Evolutionary conservation across 306 rosid species (phyloP).

Genomic region (Bauhinia variegata): DNA sequence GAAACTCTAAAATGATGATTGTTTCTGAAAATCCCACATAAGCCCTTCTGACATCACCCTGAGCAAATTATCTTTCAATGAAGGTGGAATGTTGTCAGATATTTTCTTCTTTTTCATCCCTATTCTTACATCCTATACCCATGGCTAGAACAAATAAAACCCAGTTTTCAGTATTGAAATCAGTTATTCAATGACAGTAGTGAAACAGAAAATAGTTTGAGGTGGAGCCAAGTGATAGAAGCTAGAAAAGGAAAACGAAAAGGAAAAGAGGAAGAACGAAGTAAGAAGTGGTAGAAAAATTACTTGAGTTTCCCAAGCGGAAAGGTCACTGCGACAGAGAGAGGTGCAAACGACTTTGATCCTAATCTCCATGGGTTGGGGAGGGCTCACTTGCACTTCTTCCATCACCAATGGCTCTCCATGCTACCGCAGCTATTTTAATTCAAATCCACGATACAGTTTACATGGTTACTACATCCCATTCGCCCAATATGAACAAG

Average conservation of each 20-base stretch:
- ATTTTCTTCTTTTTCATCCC: too few relatives aligned
- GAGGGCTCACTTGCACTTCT: constrained; percentile 78
- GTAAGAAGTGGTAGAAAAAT: background rate
- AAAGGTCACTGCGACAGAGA: constrained; percentile 89
- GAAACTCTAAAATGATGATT: too few relatives aligned
- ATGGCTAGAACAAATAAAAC: too few relatives aligned
- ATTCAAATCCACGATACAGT: constrained; percentile 2
- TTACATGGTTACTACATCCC: background rate
- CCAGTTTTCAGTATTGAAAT: too few relatives aligned
- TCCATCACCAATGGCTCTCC: constrained; percentile 82
- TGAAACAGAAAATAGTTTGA: background rate
- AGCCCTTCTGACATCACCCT: too few relatives aligned
- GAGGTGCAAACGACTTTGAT: constrained; percentile 82
- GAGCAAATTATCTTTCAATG: too few relatives aligned
- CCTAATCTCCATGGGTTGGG: constrained; percentile 77
- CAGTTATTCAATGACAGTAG: too few relatives aligned
- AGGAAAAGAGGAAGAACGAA: background rate
- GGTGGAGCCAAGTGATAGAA: background rate
- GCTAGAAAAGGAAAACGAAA: background rate
- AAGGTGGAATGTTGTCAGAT: too few relatives aligned
- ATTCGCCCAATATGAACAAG: constrained; percentile 2
- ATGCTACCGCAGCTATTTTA: constrained; percentile 84
- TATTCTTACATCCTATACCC: too few relatives aligned
- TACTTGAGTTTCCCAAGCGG: constrained; percentile 93
- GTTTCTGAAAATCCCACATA: too few relatives aligned